These are phyloP conservation scores for Edaphochlamys debaryana DNA, from an alignment of 139 green algal genomes.

Conservation along the genomic window DNA sequence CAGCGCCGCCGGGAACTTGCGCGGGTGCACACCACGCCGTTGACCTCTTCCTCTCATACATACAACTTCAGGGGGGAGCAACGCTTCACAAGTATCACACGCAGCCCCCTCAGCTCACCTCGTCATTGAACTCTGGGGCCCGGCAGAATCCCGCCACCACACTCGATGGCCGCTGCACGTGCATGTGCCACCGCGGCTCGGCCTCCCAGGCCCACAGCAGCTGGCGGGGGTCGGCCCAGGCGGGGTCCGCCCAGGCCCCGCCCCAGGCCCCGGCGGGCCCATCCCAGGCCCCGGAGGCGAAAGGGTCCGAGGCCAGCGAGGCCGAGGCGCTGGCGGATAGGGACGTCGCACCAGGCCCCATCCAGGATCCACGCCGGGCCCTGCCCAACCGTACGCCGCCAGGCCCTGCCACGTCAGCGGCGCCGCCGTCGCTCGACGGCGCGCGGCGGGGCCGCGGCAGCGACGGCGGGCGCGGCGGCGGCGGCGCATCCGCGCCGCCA, in stretches of 20 bases:
- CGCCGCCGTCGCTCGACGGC: background rate
- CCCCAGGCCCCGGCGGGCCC: background rate
- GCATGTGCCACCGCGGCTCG: slow-evolving; percentile 30
- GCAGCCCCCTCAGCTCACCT: background rate
- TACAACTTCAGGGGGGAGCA: no score
- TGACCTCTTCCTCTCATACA: background rate
- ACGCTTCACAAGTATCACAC: background rate
- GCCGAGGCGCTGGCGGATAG: no score
- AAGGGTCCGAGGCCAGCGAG: background rate
- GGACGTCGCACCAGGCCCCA: no score
- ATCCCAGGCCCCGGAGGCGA: no score
- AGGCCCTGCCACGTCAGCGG: no score
- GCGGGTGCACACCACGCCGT: background rate
- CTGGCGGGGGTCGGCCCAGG: background rate
- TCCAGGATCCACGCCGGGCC: no score
- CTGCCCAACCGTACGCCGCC: no score
- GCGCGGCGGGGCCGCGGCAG: no score
- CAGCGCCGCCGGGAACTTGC: background rate
- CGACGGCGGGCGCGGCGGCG: no score
- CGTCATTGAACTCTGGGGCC: slow-evolving; percentile 37
- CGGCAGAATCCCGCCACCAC: background rate
- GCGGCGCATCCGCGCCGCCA: no score
- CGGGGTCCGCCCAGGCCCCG: no score
- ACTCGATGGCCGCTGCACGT: slow-evolving; percentile 26
- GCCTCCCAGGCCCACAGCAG: slow-evolving; percentile 11